Conservation (phyloP, 306 rosid genomes). For the Styphnolobium japonicum region DNA sequence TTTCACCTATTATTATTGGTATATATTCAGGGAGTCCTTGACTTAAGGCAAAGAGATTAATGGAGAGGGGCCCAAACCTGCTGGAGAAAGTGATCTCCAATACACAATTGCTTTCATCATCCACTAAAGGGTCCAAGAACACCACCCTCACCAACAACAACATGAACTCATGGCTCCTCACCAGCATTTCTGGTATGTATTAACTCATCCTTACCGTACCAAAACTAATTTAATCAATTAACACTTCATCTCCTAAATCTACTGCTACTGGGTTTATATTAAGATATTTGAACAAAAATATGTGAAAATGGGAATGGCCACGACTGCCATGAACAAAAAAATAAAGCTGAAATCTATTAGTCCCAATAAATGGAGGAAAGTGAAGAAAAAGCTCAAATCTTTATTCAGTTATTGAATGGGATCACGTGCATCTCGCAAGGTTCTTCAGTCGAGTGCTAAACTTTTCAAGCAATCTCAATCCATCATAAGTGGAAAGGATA, state of each 20-base stretch:
- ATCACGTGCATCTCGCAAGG: slow-evolving; percentile 23
- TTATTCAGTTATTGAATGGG: slow-evolving; percentile 23
- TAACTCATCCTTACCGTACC: neutral
- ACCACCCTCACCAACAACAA: slow-evolving; percentile 19
- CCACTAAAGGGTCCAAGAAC: slow-evolving; percentile 28
- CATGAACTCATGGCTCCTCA: slow-evolving; percentile 50
- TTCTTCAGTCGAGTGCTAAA: neutral
- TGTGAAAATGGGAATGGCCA: too few relatives aligned
- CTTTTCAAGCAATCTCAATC: slow-evolving; percentile 19
- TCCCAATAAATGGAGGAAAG: neutral
- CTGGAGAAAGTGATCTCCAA: slow-evolving; percentile 27
- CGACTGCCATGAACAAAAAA: neutral
- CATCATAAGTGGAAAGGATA: neutral
- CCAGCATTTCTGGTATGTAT: slow-evolving; percentile 57
- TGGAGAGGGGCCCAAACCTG: slow-evolving; percentile 33
- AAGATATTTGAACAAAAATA: neutral
- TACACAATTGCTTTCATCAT: slow-evolving; percentile 12
- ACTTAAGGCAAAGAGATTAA: slow-evolving; percentile 17
- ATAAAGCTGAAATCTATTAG: neutral
- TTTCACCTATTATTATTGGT: neutral
- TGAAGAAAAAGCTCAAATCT: neutral
- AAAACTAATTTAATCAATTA: neutral
- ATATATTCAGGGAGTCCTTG: slow-evolving; percentile 1
- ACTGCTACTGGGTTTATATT: neutral
- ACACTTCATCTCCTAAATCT: too few relatives aligned